Conservation (phyloP, 345 rosid species). For the Mangifera indica region DNA sequence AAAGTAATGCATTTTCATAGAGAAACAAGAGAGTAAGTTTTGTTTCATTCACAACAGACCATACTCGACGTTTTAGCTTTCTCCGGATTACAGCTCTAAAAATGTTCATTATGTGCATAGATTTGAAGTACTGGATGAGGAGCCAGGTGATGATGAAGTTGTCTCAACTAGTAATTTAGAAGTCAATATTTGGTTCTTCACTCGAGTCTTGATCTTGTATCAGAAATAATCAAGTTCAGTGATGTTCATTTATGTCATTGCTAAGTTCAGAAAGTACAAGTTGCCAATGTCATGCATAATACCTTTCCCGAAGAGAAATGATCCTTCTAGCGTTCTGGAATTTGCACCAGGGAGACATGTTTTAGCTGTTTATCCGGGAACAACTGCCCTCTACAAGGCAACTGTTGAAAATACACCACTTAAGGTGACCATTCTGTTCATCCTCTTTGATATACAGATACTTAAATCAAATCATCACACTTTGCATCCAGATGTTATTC, state of each 20-base stretch:
- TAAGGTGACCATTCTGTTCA: constrained; percentile 44
- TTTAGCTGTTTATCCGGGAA: constrained; percentile 98
- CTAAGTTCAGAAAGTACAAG: constrained; percentile 71
- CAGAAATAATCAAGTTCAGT: constrained; percentile 1
- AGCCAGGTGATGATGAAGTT: constrained; percentile 87
- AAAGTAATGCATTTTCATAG: constrained; percentile 89
- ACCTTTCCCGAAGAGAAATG: constrained; percentile 83
- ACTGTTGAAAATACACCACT: constrained; percentile 76
- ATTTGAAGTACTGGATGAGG: constrained; percentile 92
- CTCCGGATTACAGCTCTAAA: neutral
- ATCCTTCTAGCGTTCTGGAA: constrained; percentile 61
- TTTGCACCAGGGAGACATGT: constrained; percentile 68
- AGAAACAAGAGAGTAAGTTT: constrained; percentile 86
- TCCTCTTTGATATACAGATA: neutral
- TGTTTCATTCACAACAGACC: constrained; percentile 1
- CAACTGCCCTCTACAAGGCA: constrained; percentile 94
- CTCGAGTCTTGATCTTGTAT: neutral
- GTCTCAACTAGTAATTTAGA: neutral
- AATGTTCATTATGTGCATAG: constrained; percentile 33
- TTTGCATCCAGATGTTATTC: neutral
- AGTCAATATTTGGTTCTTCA: neutral
- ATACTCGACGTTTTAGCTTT: neutral
- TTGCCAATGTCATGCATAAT: constrained; percentile 67
- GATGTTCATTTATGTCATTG: constrained; percentile 13
- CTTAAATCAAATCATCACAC: neutral